Conservation (phyloP, 2,329 filamentous ascomycete species). For the Trichoderma sp. region DNA sequence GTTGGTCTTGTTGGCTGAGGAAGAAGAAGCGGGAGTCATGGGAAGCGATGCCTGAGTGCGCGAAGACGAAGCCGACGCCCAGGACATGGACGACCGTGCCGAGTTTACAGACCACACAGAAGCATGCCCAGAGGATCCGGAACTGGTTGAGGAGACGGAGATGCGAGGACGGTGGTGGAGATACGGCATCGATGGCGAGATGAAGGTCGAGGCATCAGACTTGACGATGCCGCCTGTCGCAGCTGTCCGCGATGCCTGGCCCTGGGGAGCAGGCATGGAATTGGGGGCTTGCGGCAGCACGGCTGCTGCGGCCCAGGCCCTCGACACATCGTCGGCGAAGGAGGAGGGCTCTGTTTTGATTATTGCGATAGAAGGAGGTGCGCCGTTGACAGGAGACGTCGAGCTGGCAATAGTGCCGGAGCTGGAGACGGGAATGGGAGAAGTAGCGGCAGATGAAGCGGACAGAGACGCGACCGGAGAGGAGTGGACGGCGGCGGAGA, state of each 20-base stretch:
- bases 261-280: background rate
- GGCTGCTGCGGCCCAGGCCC: slow-evolving; percentile 18
- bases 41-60: slow-evolving; percentile 42
- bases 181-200: slow-evolving; percentile 41
- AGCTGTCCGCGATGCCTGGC: background rate
- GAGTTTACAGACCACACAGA: slow-evolving; percentile 49
- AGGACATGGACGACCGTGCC: slow-evolving; percentile 43
- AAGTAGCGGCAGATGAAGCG: slow-evolving; percentile 22
- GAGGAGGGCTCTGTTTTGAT: slow-evolving; percentile 22
- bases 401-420: slow-evolving; percentile 35
- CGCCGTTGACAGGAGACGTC: background rate
- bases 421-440: slow-evolving; percentile 30
- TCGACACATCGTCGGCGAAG: slow-evolving; percentile 19
- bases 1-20: slow-evolving; percentile 42
- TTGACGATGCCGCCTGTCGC: background rate
- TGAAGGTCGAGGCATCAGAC: slow-evolving; percentile 34
- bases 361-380: slow-evolving; percentile 18
- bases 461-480: slow-evolving; percentile 22
- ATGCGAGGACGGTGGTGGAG: slow-evolving; percentile 45
- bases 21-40: slow-evolving; percentile 36
- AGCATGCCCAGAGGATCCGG: slow-evolving; percentile 50
- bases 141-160: slow-evolving; percentile 53
- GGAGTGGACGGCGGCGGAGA: slow-evolving; percentile 25
- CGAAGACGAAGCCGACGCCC: slow-evolving; percentile 39
- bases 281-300: background rate